Evolutionary conservation across 371 early-diverging fungal genomes (phyloP).

Genomic region (Caulochytrium protostelioides): DNA sequence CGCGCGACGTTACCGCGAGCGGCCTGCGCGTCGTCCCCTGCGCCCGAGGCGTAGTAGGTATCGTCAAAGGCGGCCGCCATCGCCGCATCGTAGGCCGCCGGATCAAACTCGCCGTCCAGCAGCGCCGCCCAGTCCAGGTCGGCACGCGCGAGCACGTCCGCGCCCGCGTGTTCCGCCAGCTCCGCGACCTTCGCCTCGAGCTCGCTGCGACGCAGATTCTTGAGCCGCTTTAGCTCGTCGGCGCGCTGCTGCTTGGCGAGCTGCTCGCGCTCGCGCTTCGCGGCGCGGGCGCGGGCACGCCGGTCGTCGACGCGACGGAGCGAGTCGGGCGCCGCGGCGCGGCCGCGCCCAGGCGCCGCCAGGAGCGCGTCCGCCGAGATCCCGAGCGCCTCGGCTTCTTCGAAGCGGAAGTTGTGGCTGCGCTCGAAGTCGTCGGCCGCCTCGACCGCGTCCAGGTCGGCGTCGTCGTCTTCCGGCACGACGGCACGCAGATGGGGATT

Average conservation of each 20-base stretch:
- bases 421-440: conserved; percentile 69
- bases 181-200: conserved; percentile 49
- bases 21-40: conserved; percentile 3
- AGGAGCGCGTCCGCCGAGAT: conserved; percentile 52
- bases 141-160: conserved; percentile 4
- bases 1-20: too few species aligned
- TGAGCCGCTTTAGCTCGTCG: conserved; percentile 68
- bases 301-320: conserved; percentile 46
- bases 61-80: conserved; percentile 61
- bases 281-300: conserved; percentile 45
- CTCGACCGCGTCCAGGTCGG: conserved; percentile 45
- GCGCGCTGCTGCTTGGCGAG: conserved; percentile 38
- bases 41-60: conserved; percentile 32
- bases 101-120: conserved; percentile 81
- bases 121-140: conserved; percentile 51
- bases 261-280: conserved; percentile 42
- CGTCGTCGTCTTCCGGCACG: conserved; percentile 29
- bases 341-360: conserved; percentile 27
- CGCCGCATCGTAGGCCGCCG: conserved; percentile 50
- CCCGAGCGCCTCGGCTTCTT: conserved; percentile 50
- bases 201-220: conserved; percentile 68
- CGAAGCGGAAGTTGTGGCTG: conserved; percentile 76
- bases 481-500: too few species aligned
- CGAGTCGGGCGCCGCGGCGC: conserved; percentile 3
- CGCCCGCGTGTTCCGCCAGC: conserved; percentile 68